phyloP scores from a whole-genome alignment of 2,329 filamentous ascomycete species.

The Colletotrichum eleusines region DNA sequence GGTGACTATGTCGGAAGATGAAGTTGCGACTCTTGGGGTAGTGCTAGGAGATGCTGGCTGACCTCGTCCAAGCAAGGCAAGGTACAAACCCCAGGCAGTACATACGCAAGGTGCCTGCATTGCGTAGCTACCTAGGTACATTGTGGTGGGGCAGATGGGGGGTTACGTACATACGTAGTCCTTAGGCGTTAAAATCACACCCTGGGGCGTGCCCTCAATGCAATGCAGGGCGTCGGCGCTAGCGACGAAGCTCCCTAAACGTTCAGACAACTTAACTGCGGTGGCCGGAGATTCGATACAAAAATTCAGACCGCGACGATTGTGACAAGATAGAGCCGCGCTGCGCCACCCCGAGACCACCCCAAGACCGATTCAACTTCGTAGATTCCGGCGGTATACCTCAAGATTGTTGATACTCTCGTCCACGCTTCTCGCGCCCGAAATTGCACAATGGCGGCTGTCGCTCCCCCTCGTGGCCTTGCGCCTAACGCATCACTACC shows the following conservation, averaged over 20 bases:
- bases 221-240: conserved; percentile 14
- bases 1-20: conserved; percentile 12
- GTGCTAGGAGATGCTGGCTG: conserved; percentile 24
- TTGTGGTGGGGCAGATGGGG: conserved; percentile 36
- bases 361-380: neutral
- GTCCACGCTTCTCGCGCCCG: neutral
- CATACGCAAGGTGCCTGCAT: conserved; percentile 26
- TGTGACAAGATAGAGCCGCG: conserved; percentile 14
- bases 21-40: conserved; percentile 26
- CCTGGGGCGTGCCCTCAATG: conserved; percentile 24
- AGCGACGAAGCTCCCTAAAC: conserved; percentile 29
- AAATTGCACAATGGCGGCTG: conserved; percentile 51
- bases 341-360: conserved; percentile 13
- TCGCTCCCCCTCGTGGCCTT: conserved; percentile 53
- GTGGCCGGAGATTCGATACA: conserved; percentile 21
- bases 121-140: conserved; percentile 12
- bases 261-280: conserved; percentile 25
- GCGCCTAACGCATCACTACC: conserved; percentile 57
- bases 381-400: too few relatives aligned
- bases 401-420: neutral
- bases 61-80: conserved; percentile 25
- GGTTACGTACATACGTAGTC: neutral
- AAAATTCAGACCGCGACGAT: conserved; percentile 32
- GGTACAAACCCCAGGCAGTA: conserved; percentile 16
- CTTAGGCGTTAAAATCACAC: conserved; percentile 36